These are phyloP conservation scores for Microdochium trichocladiopsis DNA, from an alignment of 2,329 filamentous ascomycete species.

Conservation along the genomic window DNA sequence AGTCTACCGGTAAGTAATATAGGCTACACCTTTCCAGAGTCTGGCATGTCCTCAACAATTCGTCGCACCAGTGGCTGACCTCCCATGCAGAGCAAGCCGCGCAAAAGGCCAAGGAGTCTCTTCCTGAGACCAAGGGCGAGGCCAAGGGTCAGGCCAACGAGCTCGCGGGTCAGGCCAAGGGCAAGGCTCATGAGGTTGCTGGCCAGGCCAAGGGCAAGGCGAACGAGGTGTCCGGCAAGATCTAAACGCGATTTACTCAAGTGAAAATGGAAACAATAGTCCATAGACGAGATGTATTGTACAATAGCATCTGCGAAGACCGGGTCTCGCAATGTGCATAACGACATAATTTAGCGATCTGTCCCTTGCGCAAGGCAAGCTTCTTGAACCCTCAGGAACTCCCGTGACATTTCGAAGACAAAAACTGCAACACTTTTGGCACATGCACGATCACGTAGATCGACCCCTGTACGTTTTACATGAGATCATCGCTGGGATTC, in stretches of 20 bases:
- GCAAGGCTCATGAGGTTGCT: conserved; percentile 20
- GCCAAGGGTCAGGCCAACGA: conserved; percentile 25
- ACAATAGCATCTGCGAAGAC: too few relatives aligned
- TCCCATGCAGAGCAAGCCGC: conserved; percentile 23
- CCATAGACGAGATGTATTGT: neutral
- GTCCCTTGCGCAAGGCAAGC: too few relatives aligned
- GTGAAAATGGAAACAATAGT: too few relatives aligned
- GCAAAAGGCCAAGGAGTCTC: conserved; percentile 41
- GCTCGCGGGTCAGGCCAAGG: conserved; percentile 17
- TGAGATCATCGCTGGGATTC: too few relatives aligned
- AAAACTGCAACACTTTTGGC: too few relatives aligned
- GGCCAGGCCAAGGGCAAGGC: conserved; percentile 30
- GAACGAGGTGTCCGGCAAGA: conserved; percentile 18
- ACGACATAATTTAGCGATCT: too few relatives aligned
- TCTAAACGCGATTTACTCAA: neutral
- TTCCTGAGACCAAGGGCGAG: conserved; percentile 25
- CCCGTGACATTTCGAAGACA: too few relatives aligned
- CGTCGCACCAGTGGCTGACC: neutral
- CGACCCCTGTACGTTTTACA: too few relatives aligned
- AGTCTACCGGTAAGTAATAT: conserved; percentile 46
- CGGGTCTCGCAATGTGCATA: too few relatives aligned
- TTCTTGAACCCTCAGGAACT: too few relatives aligned
- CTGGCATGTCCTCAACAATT: neutral
- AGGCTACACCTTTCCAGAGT: neutral
- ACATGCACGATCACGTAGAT: too few relatives aligned